Base-by-base conservation (phyloP, 164 flowering plant species). In the Tetrastigma voinierianum region DNA sequence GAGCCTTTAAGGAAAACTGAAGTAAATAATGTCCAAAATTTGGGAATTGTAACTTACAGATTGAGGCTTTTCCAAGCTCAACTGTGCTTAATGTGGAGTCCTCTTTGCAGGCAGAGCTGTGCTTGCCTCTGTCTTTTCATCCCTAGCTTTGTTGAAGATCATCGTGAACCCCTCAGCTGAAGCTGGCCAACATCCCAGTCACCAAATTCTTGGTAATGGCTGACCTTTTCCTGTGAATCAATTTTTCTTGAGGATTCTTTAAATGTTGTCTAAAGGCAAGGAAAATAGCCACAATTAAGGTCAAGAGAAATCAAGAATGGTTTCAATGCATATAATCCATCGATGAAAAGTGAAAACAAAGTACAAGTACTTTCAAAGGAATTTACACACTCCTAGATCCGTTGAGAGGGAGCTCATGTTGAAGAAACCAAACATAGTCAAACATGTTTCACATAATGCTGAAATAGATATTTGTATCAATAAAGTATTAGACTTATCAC, bases 151-250 rank as follows among this genome's bases (percentile, higher is more conserved):
- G 74, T 77, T 77, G 67, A 80, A 80, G 57, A 80, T 80, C 16
- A 80, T 74, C 1, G 83, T 77, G 68, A 77, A 77, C 45, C 80
- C 83, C 71, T 73, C 80, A 19, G 83, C 80, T 23, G 80, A 76
- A 21, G 80, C 71, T 9, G 81, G 83, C 77, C 77, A 4, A 80
- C 81, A 64, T 80, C 83, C 83, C 83, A 80, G 51, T 80, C 83
- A 54, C 83, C 81, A 51, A 78, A 78, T 67, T 78, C n/a, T 78
- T 52, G 78, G 81, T 64, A 78, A 56, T 18, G 81, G 83, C 15
- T 23, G 67, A 59, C 78, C 81, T 66, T 75, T 10, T 72, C 81
- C 81, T 75, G 73, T 21, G 10, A 46, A 32, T 9, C 12, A 1
- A 24, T 10, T 44, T 48, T 44, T 48, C 59, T 44, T 25, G 9